phyloP scores from a whole-genome alignment of 2,329 filamentous ascomycete genomes.

The Juglanconis juglandina region DNA sequence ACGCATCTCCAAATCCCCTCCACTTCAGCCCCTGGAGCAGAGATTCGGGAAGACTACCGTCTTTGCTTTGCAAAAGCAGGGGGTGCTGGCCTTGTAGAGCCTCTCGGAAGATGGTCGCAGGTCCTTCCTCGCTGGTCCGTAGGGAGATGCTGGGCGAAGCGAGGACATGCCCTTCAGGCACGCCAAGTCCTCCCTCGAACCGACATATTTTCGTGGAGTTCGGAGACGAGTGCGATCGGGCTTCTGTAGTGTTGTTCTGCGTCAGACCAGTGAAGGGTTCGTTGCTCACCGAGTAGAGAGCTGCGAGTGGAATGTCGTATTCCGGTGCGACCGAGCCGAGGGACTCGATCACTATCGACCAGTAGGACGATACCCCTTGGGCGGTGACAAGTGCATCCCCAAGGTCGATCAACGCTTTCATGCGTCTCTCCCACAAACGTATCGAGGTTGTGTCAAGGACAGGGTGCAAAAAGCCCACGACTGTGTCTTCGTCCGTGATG shows the following conservation, averaged over 20 bases:
- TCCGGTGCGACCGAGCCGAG: conserved; percentile 40
- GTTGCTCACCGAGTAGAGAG: conserved; percentile 48
- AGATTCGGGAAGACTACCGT: conserved; percentile 53
- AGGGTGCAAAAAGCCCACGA: conserved; percentile 45
- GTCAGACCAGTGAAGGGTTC: conserved; percentile 26
- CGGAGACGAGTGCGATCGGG: conserved; percentile 4
- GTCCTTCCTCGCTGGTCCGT: conserved; percentile 32
- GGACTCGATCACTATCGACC: conserved; percentile 42
- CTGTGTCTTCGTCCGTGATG: conserved; percentile 39
- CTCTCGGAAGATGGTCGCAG: conserved; percentile 37
- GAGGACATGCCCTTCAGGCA: conserved; percentile 41
- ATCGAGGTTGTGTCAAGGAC: conserved; percentile 45
- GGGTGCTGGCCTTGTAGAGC: conserved; percentile 37
- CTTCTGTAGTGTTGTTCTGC: not conserved
- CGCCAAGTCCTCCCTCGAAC: conserved; percentile 44
- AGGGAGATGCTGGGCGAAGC: conserved; percentile 37
- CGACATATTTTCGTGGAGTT: conserved; percentile 35
- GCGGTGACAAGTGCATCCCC: conserved; percentile 42
- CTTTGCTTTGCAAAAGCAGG: conserved; percentile 37
- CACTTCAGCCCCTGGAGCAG: conserved; percentile 58
- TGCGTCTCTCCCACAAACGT: conserved; percentile 46
- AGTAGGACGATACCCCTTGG: conserved; percentile 45
- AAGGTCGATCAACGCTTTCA: conserved; percentile 48
- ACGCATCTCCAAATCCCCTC: conserved; percentile 64
- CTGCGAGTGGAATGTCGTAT: conserved; percentile 49